Base-by-base conservation (phyloP, 768 basidiomycete species). In the Galerina sulciceps region DNA sequence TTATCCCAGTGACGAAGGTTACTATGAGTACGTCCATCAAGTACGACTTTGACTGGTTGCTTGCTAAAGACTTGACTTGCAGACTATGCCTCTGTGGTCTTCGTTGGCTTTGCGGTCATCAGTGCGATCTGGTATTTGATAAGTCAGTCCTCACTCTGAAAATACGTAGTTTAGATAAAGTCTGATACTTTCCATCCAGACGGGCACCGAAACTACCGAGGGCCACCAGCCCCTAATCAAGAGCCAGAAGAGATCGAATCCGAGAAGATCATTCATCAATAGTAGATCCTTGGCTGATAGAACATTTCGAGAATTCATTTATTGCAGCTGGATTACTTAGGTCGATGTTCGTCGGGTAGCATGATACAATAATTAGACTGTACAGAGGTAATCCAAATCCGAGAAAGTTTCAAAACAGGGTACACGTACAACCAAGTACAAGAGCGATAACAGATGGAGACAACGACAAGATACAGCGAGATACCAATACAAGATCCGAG, bases 41-140 rank as follows among this genome's bases (percentile, higher is more conserved):
- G 2, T 52, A 34, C 15, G 18, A 26, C 36, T 53, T 17, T 46
- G 42, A 1, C 1, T 23, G 40, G 31, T 23, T 52, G 11, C 10
- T 45, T 18, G 11, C 56, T 34, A n/a, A 26, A 1, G 8, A 48
- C 2, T 6, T 23, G 23, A 4, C 35, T 4, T 8, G 59, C 64
- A 88, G 87, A 90, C 71, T 87, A 87, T 59, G 87, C 87, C 10
- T 83, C 83, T 9, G 87, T 85, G 13, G 86, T 88, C 14, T 88
- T 88, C 57, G 82, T 86, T 40, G 87, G 84, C 3, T 88, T 89
- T 59, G 84, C 74, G 1, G 58, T 73, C 14, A 79, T 89, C 34
- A 86, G 86, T 51, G 82, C 79, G 0, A 71, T 78, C 22, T 89
- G 87, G 87, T 89, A 89, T 62, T 46, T 79, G 31, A 79, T 85